phyloP scores from a whole-genome alignment of 1,284 basidiomycete species.

The Coniferiporia weirii region DNA sequence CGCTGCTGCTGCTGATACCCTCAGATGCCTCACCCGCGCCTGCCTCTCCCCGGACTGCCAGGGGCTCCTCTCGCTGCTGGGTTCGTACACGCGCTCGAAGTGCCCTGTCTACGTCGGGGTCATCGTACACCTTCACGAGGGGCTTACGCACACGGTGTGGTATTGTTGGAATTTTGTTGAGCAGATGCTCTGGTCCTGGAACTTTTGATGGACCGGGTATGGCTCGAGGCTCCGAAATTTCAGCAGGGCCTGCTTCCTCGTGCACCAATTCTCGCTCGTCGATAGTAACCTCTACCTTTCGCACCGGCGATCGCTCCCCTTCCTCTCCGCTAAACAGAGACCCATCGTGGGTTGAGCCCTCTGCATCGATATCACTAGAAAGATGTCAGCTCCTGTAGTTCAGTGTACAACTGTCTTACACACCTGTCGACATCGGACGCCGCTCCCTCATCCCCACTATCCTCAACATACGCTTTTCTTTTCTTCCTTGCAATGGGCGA shows the following conservation, averaged over 20 bases:
- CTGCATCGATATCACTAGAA: not conserved
- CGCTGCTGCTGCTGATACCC: too few relatives aligned
- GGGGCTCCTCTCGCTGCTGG: not conserved
- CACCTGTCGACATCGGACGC: not conserved
- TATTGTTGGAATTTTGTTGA: not conserved
- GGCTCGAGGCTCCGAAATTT: not conserved
- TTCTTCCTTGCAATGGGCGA: not conserved
- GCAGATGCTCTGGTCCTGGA: not conserved
- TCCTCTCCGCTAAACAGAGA: constrained; percentile 16
- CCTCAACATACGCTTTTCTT: constrained; percentile 3
- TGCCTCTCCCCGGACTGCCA: not conserved
- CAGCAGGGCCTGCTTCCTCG: not conserved
- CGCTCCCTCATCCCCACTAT: not conserved
- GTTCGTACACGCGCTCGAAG: constrained; percentile 1
- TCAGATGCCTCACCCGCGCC: not conserved
- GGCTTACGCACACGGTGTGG: not conserved
- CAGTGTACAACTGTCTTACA: not conserved
- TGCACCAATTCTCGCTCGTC: not conserved
- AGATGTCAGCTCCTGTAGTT: not conserved
- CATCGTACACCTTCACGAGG: constrained; percentile 7
- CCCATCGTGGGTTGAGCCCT: constrained; percentile 6
- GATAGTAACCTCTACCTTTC: not conserved
- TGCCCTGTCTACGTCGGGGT: constrained; percentile 4
- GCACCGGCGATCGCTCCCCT: not conserved
- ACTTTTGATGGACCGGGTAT: not conserved